Evolutionary conservation across 129 eudicot genomes (phyloP).

Genomic region (Lactuca saligna): DNA sequence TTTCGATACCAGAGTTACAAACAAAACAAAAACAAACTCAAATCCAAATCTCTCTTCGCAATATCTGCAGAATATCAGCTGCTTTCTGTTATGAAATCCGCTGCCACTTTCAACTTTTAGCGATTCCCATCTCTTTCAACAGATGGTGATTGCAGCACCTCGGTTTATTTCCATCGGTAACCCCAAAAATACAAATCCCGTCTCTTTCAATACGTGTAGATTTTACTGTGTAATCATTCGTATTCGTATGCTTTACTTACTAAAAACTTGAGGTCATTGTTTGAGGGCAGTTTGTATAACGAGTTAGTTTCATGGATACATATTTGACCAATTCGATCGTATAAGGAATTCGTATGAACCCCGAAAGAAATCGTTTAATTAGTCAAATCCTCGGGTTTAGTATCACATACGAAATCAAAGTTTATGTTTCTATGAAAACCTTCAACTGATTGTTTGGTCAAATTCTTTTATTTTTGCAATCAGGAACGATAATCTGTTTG

Average conservation of each 20-base stretch:
- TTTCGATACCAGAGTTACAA: constrained; percentile 1
- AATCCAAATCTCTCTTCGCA: constrained; percentile 18
- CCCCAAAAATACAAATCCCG: constrained; percentile 17
- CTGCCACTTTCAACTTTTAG: constrained; percentile 26
- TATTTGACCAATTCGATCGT: constrained; percentile 20
- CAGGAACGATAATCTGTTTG: neutral
- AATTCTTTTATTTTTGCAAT: constrained; percentile 15
- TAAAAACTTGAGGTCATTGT: neutral
- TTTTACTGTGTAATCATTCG: neutral
- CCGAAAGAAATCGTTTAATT: neutral
- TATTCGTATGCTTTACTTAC: neutral
- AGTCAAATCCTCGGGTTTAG: constrained; percentile 16
- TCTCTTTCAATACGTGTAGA: constrained; percentile 12
- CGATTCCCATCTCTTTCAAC: constrained; percentile 17
- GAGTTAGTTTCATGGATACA: constrained; percentile 10
- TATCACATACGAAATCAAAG: neutral
- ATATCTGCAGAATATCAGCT: constrained; percentile 24
- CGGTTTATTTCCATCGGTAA: constrained; percentile 41
- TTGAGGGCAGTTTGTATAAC: constrained; percentile 6
- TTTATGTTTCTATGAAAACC: constrained; percentile 6
- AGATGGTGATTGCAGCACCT: constrained; percentile 46
- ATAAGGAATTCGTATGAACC: constrained; percentile 2
- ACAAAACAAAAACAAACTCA: constrained; percentile 19
- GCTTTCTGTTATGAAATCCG: constrained; percentile 23
- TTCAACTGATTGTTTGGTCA: constrained; percentile 11